These are phyloP conservation scores for Carallia pectinifolia DNA, from an alignment of 345 rosid species.

Conservation along the genomic window DNA sequence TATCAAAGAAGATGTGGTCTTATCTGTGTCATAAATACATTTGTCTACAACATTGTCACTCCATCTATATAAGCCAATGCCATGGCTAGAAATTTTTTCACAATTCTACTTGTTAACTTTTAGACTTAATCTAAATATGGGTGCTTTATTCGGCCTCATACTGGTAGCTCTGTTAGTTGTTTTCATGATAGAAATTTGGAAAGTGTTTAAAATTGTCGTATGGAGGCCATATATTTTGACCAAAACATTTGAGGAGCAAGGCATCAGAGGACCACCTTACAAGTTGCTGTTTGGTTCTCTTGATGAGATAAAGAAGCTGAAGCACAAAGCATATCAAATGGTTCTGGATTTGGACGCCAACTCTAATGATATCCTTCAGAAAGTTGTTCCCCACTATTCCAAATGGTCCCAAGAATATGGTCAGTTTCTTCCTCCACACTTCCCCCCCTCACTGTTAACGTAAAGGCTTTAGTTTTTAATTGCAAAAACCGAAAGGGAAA, in stretches of 20 bases:
- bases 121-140: conserved; percentile 10
- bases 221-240: conserved; percentile 38
- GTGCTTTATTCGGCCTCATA: background rate
- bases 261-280: conserved; percentile 34
- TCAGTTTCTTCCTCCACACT: conserved; percentile 7
- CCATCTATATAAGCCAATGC: too few relatives aligned
- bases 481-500: too few relatives aligned
- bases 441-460: background rate
- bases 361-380: conserved; percentile 30
- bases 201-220: conserved; percentile 5
- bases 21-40: too few relatives aligned
- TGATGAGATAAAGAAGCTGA: conserved; percentile 16
- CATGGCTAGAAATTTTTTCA: too few relatives aligned
- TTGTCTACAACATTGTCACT: too few relatives aligned
- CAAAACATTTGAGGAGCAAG: conserved; percentile 29
- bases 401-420: conserved; percentile 30
- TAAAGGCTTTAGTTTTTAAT: too few relatives aligned
- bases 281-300: conserved; percentile 29
- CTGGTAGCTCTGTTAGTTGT: conserved; percentile 1
- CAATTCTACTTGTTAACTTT: too few relatives aligned
- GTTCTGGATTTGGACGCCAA: conserved; percentile 12
- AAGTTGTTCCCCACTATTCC: conserved; percentile 27
- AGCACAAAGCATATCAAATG: background rate
- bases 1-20: too few relatives aligned
- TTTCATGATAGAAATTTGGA: conserved; percentile 5